Evolutionary conservation across 2,329 filamentous ascomycete genomes (phyloP), one percentile per base, ranked within the genome.

Genomic region (Berkeleyomyces rouxiae): DNA sequence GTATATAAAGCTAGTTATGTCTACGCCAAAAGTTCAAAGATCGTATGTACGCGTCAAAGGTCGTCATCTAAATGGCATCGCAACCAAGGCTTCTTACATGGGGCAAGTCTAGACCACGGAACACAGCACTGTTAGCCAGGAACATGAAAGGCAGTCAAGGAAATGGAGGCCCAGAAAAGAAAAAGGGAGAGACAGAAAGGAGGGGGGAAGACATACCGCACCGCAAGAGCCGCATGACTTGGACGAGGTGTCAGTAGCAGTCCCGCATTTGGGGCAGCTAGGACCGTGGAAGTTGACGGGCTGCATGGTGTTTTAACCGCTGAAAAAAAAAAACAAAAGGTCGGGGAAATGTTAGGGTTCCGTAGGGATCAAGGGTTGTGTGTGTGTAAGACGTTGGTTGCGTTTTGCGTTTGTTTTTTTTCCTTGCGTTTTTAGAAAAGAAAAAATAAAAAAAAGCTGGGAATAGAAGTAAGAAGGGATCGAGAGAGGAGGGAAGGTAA

Each of bases 161-260:
- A 7, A 2, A 43, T 44, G 10, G 13, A 31, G 23, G 23, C 23
- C 2, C 23, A 51, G 7, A 40, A n/a, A 3, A 3, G 33, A 40
- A 16, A 39, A 33, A 53, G 47, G 40, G 31, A 43, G 60, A 46
- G 58, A 51, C 5, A 36, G 23, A 51, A 39, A 55, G 47, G 3
- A 13, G 43, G 9, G 39, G 31, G 37, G 11, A 31, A 42, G 42
- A 75, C 80, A 69, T 75, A 83, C 81, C 69, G 81, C 79, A 63
- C 81, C 81, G 73, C 81, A 83, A 64, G 75, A 74, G 64, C 69
- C 68, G 74, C 81, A 83, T 65, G 74, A 76, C 79, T 83, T 83
- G 73, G 68, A 68, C 49, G 68, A 68, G 67, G 74, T 74, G 57
- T 71, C 68, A 67, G 77, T 75, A 69, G 73, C 65, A 68, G 75